phyloP scores from a whole-genome alignment of 2,329 filamentous ascomycete species.

The Chrysosphaeria jannelii region DNA sequence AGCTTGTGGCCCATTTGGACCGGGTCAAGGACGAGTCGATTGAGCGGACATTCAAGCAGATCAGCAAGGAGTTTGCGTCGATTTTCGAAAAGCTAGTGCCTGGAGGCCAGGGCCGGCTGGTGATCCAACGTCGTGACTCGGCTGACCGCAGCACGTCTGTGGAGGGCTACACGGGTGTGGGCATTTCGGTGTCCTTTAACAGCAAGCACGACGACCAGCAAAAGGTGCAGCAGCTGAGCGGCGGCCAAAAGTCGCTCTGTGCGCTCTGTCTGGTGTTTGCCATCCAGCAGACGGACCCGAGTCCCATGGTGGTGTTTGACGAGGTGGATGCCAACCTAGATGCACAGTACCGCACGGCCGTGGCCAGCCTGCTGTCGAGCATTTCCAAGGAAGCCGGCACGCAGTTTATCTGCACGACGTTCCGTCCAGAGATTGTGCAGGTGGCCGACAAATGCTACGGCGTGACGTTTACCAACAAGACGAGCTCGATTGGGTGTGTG shows the following conservation, averaged over 20 bases:
- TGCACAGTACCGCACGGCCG: conserved; percentile 87
- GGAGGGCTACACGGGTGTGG: conserved; percentile 88
- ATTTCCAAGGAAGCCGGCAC: conserved; percentile 36
- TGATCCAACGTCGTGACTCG: conserved; percentile 79
- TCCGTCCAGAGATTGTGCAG: conserved; percentile 82
- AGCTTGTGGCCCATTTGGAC: conserved; percentile 75
- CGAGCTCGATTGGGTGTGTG: conserved; percentile 77
- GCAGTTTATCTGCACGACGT: conserved; percentile 96
- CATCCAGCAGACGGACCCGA: conserved; percentile 92
- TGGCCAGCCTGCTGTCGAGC: conserved; percentile 61
- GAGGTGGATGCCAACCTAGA: conserved; percentile 97
- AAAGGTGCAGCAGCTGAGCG: conserved; percentile 84
- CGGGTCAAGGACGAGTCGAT: conserved; percentile 94
- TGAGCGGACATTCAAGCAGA: conserved; percentile 93
- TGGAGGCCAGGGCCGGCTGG: conserved; percentile 64
- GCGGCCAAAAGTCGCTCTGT: conserved; percentile 94
- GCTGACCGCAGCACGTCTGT: conserved; percentile 34
- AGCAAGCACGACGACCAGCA: conserved; percentile 87
- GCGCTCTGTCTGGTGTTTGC: conserved; percentile 95
- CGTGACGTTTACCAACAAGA: conserved; percentile 80
- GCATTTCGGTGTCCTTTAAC: conserved; percentile 95
- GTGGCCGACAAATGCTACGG: conserved; percentile 97
- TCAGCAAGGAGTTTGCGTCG: conserved; percentile 69
- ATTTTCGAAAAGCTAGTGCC: conserved; percentile 92
- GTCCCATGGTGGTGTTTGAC: conserved; percentile 96